phyloP scores from a whole-genome alignment of 768 basidiomycete species.

The Suillus brevipes region DNA sequence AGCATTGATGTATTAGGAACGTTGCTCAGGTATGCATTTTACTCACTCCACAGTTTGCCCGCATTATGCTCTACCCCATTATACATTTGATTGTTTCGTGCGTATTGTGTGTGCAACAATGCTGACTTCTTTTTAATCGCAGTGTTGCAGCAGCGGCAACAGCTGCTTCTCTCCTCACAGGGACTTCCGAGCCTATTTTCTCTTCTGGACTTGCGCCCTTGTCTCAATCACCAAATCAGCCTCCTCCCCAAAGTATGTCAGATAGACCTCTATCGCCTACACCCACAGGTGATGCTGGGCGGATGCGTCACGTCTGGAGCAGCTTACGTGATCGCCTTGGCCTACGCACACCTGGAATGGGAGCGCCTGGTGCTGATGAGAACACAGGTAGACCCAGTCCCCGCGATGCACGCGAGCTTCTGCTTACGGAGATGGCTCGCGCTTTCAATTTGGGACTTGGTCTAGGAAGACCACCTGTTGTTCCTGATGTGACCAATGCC shows the following conservation, averaged over 20 bases:
- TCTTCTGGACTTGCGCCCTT: constrained; percentile 53
- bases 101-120: not conserved
- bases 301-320: constrained; percentile 68
- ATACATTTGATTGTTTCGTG: constrained; percentile 10
- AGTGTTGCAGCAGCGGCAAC: constrained; percentile 93
- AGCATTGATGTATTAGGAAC: constrained; percentile 84
- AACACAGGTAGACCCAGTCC: constrained; percentile 15
- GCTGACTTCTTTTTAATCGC: constrained; percentile 8
- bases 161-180: constrained; percentile 79
- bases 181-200: constrained; percentile 65
- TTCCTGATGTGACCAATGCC: constrained; percentile 16
- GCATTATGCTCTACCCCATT: not conserved
- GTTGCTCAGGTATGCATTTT: constrained; percentile 64
- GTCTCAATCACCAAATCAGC: constrained; percentile 17
- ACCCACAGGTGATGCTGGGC: constrained; percentile 37
- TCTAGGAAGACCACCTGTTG: constrained; percentile 29
- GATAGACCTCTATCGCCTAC: constrained; percentile 42
- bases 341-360: constrained; percentile 36
- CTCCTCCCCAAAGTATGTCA: constrained; percentile 19
- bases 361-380: constrained; percentile 14
- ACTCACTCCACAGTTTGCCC: constrained; percentile 7
- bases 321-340: constrained; percentile 69
- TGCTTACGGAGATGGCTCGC: constrained; percentile 80
- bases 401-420: constrained; percentile 61
- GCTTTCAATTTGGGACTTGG: constrained; percentile 76